phyloP scores from a whole-genome alignment of 768 basidiomycete species.

The Pisolithus sp. region DNA sequence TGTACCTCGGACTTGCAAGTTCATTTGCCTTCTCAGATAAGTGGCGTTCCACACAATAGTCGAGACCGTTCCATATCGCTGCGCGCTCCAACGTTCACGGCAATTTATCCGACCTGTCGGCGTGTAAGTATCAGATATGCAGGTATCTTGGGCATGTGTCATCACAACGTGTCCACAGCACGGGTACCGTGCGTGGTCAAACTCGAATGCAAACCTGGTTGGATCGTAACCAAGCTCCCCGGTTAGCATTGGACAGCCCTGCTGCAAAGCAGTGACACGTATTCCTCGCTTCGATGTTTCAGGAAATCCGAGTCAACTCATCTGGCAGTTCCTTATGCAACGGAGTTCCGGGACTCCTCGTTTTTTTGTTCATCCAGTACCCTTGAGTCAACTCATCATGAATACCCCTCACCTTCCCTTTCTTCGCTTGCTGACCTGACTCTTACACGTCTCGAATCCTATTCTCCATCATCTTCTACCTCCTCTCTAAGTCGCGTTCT shows the following conservation, averaged over 20 bases:
- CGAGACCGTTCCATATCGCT: background rate
- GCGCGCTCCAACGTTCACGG: background rate
- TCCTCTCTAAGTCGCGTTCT: slow-evolving; percentile 24
- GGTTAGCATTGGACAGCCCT: background rate
- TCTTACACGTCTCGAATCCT: slow-evolving; percentile 1
- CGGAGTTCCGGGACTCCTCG: slow-evolving; percentile 25
- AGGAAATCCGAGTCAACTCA: slow-evolving; percentile 23
- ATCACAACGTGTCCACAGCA: background rate
- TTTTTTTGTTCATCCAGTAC: slow-evolving; percentile 3
- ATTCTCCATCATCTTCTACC: slow-evolving; percentile 8
- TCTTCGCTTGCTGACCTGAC: slow-evolving; percentile 2
- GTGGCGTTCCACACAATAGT: background rate
- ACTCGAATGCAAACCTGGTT: background rate
- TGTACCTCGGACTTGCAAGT: background rate
- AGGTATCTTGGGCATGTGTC: background rate
- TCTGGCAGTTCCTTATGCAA: slow-evolving; percentile 24
- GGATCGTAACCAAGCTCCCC: background rate
- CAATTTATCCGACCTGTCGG: no score
- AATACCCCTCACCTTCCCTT: background rate
- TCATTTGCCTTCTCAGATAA: background rate
- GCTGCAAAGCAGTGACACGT: background rate
- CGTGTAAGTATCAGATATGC: background rate
- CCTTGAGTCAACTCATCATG: background rate
- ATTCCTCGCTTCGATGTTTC: slow-evolving; percentile 10
- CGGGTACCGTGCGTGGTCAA: background rate